Base-by-base conservation (phyloP, 805 yeast species). In the Starmerella roubikii region DNA sequence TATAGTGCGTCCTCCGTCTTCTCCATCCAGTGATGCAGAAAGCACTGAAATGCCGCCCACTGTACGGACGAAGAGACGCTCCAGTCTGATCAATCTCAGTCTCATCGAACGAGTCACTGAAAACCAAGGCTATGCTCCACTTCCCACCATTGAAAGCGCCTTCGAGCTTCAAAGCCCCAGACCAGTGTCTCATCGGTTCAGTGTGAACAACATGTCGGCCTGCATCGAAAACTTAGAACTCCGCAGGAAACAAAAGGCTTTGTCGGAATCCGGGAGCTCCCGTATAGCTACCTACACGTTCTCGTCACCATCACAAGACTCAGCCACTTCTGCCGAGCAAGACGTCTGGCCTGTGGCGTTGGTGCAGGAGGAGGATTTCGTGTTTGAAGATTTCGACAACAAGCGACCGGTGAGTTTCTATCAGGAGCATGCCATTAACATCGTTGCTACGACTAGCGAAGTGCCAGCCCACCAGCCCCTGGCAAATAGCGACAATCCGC, bases 311-410 rank as follows among this genome's bases (percentile, higher is more conserved):
- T 22, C 24, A 7, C 24, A 22, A 22, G 24, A 22, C 10, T 22
- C 24, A 8, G 29, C 13, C 12, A 8, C 15, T 13, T 26, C 29
- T n/a, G 12, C 6, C 12, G 29, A 26, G 6, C 29, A 26, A n/a
- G 6, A 6, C 5, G 12, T n/a, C 7, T n/a, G 8, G 8, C 25
- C 25, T 8, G 11, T 11, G 8, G 11, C 6, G 13, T 21, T 21
- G 5, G 12, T 12, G 20, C 17, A 23, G 8, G 32, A 19, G 5
- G 37, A 34, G 3, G 31, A 34, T 5, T 34, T 34, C 37, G 15
- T 34, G 4, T 34, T 34, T n/a, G 37, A 34, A 19, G 32, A 34
- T n/a, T 24, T 5, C n/a, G 13, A 12, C n/a, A 19, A 19, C 22
- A 24, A 23, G n/a, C 35, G n/a, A 23, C 16, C 4, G 21, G 12